Evolutionary conservation across 2,329 filamentous ascomycete species (phyloP).

Genomic region (Fusarium fujikuroi): DNA sequence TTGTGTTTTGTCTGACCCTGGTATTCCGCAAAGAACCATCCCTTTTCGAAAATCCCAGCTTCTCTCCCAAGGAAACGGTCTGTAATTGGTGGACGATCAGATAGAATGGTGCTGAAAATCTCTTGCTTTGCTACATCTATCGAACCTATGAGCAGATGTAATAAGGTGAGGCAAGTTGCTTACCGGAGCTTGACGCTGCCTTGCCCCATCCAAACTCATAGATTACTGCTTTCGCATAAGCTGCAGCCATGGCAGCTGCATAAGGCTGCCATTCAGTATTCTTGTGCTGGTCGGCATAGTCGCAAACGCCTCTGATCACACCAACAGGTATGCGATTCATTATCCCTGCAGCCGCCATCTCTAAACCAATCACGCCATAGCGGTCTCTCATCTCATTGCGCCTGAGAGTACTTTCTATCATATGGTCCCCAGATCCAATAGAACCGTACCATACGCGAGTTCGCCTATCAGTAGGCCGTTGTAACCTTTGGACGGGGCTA

Average conservation of each 20-base stretch:
- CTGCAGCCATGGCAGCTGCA: background rate
- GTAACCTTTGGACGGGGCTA: background rate
- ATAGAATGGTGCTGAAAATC: background rate
- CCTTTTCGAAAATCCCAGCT: background rate
- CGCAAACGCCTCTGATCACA: background rate
- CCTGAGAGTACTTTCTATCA: background rate
- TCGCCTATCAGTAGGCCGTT: background rate
- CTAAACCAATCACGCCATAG: background rate
- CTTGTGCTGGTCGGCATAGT: background rate
- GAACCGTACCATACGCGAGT: background rate
- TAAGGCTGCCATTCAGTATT: background rate
- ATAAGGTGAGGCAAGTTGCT: background rate
- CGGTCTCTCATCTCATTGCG: background rate
- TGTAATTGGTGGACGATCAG: background rate
- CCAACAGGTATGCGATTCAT: background rate
- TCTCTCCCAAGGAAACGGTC: conserved; percentile 1
- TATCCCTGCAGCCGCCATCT: background rate
- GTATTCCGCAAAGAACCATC: background rate
- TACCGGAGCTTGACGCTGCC: background rate
- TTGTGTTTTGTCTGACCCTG: background rate
- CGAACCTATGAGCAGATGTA: background rate
- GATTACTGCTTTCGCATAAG: background rate
- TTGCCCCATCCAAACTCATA: background rate
- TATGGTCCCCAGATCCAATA: background rate
- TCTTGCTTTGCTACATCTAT: background rate